Base-by-base conservation (phyloP, 768 basidiomycete genomes). In the Leccinum ochraceum region DNA sequence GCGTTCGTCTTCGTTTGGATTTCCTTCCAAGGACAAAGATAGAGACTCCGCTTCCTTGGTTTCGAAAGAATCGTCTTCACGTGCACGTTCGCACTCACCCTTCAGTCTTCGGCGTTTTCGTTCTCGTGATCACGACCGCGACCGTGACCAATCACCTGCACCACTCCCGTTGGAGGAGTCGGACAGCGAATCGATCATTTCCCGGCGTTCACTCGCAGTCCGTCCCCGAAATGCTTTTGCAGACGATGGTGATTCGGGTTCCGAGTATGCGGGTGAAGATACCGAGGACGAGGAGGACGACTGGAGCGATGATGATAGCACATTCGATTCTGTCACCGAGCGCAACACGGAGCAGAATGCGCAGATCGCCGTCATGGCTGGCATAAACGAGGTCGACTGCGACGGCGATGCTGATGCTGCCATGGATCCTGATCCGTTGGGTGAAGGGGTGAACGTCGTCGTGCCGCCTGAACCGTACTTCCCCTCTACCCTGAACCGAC, bases 371-470 rank as follows among this genome's bases (percentile, higher is more conserved):
- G 73, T 77, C 2, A 8, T 72, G 57, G 60, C 60, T 1, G 61
- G 63, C 14, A 64, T 63, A 4, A 52, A 63, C 28, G 74, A 74
- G n/a, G 55, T 53, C 2, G 73, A 74, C 20, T 83, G 81, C 9
- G 80, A 83, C 11, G 67, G 60, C 2, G 89, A 89, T 56, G 78
- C 75, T 17, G 88, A 89, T 53, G 73, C 70, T 42, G 76, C 82
- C 44, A 70, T 81, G 69, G 86, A 87, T 57, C 84, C 88, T 1
- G 94, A 95, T 73, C 92, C 91, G 0, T 80, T 95, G 10, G 95
- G 95, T 13, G 95, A 97, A 74, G 95, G 94, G 58, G 90, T 93
- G 20, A 95, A 94, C 67, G 88, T 95, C 56, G 85, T 94, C 63
- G 84, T 94, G 1, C 90, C 92, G 1, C 88, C 85, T 4, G 89